Conservation (phyloP, 768 basidiomycete species). For the Suillus lakei region DNA sequence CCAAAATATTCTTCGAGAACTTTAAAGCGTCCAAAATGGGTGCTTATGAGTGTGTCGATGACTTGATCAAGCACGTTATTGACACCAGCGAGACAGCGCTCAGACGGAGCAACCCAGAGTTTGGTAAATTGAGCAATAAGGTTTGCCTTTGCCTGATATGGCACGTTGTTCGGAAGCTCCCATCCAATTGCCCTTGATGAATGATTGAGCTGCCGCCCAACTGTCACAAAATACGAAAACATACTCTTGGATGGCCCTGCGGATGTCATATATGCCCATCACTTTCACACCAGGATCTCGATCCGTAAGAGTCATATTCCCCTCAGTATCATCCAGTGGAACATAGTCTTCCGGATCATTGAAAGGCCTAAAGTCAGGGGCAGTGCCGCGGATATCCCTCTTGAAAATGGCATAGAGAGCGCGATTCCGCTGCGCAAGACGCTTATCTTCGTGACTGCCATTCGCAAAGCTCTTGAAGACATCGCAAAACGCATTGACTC, state of each 20-base stretch:
- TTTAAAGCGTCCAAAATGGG: constrained; percentile 47
- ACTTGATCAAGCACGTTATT: constrained; percentile 36
- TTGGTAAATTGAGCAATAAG: constrained; percentile 34
- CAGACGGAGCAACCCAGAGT: constrained; percentile 35
- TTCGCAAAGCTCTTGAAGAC: constrained; percentile 32
- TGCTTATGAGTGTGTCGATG: constrained; percentile 31
- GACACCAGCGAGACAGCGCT: constrained; percentile 39
- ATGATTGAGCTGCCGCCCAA: neutral
- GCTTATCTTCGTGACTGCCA: constrained; percentile 28
- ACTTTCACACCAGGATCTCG: constrained; percentile 18
- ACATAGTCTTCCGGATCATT: neutral
- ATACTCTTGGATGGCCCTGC: constrained; percentile 37
- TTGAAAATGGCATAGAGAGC: constrained; percentile 35
- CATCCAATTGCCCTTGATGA: constrained; percentile 35
- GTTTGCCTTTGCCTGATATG: constrained; percentile 35
- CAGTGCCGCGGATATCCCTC: constrained; percentile 36
- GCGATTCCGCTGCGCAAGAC: constrained; percentile 38
- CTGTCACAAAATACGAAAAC: constrained; percentile 11
- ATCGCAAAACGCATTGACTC: constrained; percentile 39
- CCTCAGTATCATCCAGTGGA: constrained; percentile 20
- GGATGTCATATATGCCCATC: constrained; percentile 34
- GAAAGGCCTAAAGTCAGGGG: constrained; percentile 41
- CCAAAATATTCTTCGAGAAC: constrained; percentile 38
- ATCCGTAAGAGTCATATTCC: constrained; percentile 15
- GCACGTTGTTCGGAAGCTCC: constrained; percentile 40